Evolutionary conservation across 2,329 filamentous ascomycete genomes (phyloP), one percentile per base, ranked within the genome.

Genomic region (Neophaeococcomyces mojaviensis): DNA sequence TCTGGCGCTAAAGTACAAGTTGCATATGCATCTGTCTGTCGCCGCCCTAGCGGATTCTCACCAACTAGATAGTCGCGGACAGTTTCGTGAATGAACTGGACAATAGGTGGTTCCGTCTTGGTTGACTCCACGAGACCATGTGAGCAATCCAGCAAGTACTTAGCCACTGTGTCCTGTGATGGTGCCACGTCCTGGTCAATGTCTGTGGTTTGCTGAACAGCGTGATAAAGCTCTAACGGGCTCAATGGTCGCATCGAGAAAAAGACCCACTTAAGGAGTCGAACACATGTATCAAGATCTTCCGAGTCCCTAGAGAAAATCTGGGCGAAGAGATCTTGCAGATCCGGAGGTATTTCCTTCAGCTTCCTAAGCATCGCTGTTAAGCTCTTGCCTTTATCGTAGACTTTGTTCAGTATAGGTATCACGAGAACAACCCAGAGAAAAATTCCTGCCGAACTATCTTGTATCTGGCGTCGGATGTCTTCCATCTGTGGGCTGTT

Each of bases 261-360:
- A 0, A 81, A 60, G 0, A 82, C 62, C 71, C 72, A 81, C 16
- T 73, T 67, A 16, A 44, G 18, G 3, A 36, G 20, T 9, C 18
- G 20, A 5, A 37, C 10, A n/a, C 33, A 38, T n/a, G 6, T 59
- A 0, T 70, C 60, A 33, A 59, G 58, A 4, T 75, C 64, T 0
- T 64, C 28, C 0, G 46, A 12, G 40, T 82, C 76, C 13, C 74
- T 64, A 0, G 48, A 65, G 1, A 81, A 46, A 0, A 80, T 73
- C 12, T 74, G 61, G 2, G 61, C 62, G 48, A 82, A 81, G 0
- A 81, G 53, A 0, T 71, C 61, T 26, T 65, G 55, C 0, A 82
- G 58, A 0, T 62, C 62, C 10, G 43, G 42, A 0, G 68, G 71
- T 22, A 71, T 61, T 18, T 69, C 62, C 5, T 54, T 22, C 1